These are phyloP conservation scores for Trypanosoma avium DNA, from an alignment of 208 protist species.

Conservation along the genomic window DNA sequence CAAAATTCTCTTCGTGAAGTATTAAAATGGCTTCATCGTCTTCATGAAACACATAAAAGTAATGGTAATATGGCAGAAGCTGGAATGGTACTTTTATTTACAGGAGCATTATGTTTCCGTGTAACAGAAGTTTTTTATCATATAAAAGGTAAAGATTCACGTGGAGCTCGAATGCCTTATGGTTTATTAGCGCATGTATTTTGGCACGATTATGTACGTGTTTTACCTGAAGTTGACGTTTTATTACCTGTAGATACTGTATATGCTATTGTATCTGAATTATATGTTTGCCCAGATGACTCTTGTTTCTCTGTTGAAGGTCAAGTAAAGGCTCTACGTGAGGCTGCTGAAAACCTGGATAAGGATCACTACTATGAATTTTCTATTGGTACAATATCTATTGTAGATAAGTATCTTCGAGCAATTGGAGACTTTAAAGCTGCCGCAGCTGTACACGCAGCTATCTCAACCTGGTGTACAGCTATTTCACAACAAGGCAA, in stretches of 20 bases:
- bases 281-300: slow-evolving; percentile 80
- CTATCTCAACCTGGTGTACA: slow-evolving; percentile 75
- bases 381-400: slow-evolving; percentile 54
- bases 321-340: slow-evolving; percentile 74
- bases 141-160: slow-evolving; percentile 59
- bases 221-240: slow-evolving; percentile 75
- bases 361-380: slow-evolving; percentile 85
- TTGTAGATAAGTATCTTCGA: slow-evolving; percentile 66
- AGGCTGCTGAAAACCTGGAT: slow-evolving; percentile 79
- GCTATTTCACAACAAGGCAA: slow-evolving; percentile 44
- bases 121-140: slow-evolving; percentile 88
- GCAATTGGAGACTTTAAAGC: slow-evolving; percentile 63
- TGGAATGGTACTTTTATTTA: slow-evolving; percentile 85
- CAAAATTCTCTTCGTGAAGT: slow-evolving; percentile 80
- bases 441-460: slow-evolving; percentile 51
- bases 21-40: slow-evolving; percentile 81
- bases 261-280: slow-evolving; percentile 74
- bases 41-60: slow-evolving; percentile 78
- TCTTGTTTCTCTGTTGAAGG: slow-evolving; percentile 81
- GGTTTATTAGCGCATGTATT: slow-evolving; percentile 72
- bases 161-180: slow-evolving; percentile 76
- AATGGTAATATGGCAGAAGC: slow-evolving; percentile 78
- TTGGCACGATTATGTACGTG: slow-evolving; percentile 91
- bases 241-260: slow-evolving; percentile 67
- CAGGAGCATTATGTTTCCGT: slow-evolving; percentile 81